phyloP scores from a whole-genome alignment of 2,329 filamentous ascomycete genomes.

The Aspergillus novofumigatus region DNA sequence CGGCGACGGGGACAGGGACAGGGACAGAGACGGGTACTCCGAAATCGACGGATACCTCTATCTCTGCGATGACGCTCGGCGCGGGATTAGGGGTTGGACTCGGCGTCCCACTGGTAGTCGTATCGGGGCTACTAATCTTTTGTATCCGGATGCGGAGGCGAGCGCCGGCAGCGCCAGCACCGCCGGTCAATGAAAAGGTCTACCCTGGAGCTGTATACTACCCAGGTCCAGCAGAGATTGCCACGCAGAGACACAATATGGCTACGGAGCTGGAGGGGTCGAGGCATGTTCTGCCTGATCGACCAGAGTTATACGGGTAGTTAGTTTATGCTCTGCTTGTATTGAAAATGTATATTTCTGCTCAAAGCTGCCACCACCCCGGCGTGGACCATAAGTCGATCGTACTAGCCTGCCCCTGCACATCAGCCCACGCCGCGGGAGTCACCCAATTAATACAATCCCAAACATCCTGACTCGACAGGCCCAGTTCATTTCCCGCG shows the following conservation, averaged over 20 bases:
- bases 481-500: background rate
- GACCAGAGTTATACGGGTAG: background rate
- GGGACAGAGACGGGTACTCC: background rate
- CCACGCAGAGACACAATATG: slow-evolving; percentile 1
- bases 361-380: background rate
- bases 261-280: slow-evolving; percentile 1
- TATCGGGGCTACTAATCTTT: background rate
- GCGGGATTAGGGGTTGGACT: background rate
- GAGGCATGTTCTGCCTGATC: background rate
- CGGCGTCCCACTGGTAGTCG: background rate
- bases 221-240: background rate
- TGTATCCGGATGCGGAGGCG: background rate
- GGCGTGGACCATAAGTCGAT: background rate
- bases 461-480: background rate
- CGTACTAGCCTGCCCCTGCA: background rate
- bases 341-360: background rate
- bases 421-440: background rate
- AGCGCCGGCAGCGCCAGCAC: background rate
- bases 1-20: background rate
- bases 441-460: background rate
- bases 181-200: background rate
- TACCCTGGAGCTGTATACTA: background rate
- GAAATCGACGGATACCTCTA: background rate
- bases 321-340: background rate
- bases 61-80: background rate